A percentile compares a stretch with the other conserved stretches of the same genome.
Evolutionary conservation across 73 alveolate genomes (phyloP).

Genomic region (Paramecium sonneborni): DNA sequence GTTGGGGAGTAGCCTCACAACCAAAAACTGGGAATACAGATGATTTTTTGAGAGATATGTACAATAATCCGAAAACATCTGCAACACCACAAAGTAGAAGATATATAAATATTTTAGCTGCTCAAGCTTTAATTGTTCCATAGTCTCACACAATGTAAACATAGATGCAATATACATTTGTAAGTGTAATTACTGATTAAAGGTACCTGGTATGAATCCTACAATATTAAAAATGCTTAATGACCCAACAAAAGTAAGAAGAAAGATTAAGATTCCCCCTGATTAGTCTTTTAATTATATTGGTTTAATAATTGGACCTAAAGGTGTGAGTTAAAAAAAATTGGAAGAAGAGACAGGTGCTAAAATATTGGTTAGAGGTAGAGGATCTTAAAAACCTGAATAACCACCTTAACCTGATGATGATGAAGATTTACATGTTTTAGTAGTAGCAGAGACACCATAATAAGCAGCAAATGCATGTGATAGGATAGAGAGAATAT

Average conservation of each 20-base stretch:
- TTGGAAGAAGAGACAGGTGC: constrained; percentile 93
- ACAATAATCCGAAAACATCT: constrained; percentile 50
- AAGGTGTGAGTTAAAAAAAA: constrained; percentile 92
- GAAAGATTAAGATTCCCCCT: constrained; percentile 91
- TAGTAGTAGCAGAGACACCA: constrained; percentile 93
- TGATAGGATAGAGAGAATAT: constrained; percentile 87
- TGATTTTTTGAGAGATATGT: constrained; percentile 37
- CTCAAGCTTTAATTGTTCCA: background rate
- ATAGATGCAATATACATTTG: constrained; percentile 44
- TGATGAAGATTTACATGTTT: constrained; percentile 95
- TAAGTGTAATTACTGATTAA: background rate
- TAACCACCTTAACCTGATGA: constrained; percentile 97
- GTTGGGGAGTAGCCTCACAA: constrained; percentile 48
- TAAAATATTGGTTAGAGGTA: constrained; percentile 93
- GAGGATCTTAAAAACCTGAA: constrained; percentile 96
- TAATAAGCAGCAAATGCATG: constrained; percentile 88
- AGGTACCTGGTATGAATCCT: constrained; percentile 70
- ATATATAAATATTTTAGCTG: background rate
- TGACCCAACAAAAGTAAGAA: constrained; percentile 77
- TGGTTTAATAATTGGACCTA: constrained; percentile 97
- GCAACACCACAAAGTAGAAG: constrained; percentile 52
- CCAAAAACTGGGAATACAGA: constrained; percentile 1
- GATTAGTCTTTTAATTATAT: constrained; percentile 92
- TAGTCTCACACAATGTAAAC: background rate
- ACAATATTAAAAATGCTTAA: constrained; percentile 66